Base-by-base conservation (phyloP, 148 eudicot species). In the Rheum nobile region DNA sequence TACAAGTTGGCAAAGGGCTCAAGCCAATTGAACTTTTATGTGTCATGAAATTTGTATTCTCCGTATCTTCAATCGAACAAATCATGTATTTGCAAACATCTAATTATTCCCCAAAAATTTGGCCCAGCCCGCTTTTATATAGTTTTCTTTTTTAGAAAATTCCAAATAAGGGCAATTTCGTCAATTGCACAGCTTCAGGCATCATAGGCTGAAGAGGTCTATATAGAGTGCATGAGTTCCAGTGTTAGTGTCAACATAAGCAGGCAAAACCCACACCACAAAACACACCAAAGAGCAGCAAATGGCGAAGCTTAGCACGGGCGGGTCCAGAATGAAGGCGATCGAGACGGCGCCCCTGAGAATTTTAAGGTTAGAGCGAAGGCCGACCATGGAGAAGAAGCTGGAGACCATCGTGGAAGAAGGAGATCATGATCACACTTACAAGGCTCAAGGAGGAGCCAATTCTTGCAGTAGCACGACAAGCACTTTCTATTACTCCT, bases 341-440 rank as follows among this genome's bases (percentile, higher is more conserved):
- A 14, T 43, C 7, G 73, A 71, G 50, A 43, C 16, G 21, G 48
- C 73, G 7, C 73, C 73, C 17, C 50, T 50, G 0, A 43, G 46
- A 13, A 43, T 43, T 21, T 10, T 71, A 26, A 71, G 73, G 32
- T 21, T 71, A 26, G 73, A 71, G 73, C 29, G 73, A 43, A 71
- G 50, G 73, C 73, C 50, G 3, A 71, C 73, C 29, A 71, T 71
- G 73, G 73, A 71, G 73, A 71, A 71, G 73, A 71, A 22, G 50
- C 73, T 71, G 0, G 73, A 71, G 16, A 71, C 73, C 50, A 71
- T 71, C 32, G 12, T 38, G 2, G 73, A 71, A 71, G 73, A 71
- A 71, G 42, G 32, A 28, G 69, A 63, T 24, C 72, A 70, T 70
- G 72, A 71, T 39, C 50, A 71, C 17, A n/a, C 17, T 69, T 22